These are phyloP conservation scores for grape (Vitis vinifera) DNA, from an alignment of 164 flowering plant species.

Conservation along the genomic window DNA sequence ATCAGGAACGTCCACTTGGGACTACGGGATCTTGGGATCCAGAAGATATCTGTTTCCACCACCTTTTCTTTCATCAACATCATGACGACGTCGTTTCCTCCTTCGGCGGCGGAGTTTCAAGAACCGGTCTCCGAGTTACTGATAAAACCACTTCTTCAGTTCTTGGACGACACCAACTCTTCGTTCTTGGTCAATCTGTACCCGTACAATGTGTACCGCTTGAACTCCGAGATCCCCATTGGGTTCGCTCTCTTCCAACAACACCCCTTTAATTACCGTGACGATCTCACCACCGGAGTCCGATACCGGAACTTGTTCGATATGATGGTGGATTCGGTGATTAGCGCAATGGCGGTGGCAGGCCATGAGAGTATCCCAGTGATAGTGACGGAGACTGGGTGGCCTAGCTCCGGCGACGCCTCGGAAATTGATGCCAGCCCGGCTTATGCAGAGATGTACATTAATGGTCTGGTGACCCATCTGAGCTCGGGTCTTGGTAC, in stretches of 20 bases:
- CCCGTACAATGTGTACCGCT: slow-evolving; percentile 66
- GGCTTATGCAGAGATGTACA: slow-evolving; percentile 57
- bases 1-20: slow-evolving; percentile 46
- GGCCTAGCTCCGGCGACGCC: slow-evolving; percentile 61
- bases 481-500: slow-evolving; percentile 62
- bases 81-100: slow-evolving; percentile 64
- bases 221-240: slow-evolving; percentile 51
- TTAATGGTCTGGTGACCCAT: slow-evolving; percentile 55
- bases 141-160: slow-evolving; percentile 59
- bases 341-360: slow-evolving; percentile 54
- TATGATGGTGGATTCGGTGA: slow-evolving; percentile 72
- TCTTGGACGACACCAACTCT: slow-evolving; percentile 57
- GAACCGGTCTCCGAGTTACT: slow-evolving; percentile 31
- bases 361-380: slow-evolving; percentile 70
- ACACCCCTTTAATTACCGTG: slow-evolving; percentile 52
- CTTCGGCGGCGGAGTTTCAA: slow-evolving; percentile 65
- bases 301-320: slow-evolving; percentile 81
- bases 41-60: slow-evolving; percentile 64
- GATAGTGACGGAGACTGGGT: slow-evolving; percentile 79
- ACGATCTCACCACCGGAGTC: slow-evolving; percentile 64
- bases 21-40: slow-evolving; percentile 57
- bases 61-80: slow-evolving; percentile 58
- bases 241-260: slow-evolving; percentile 76
- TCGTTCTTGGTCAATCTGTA: slow-evolving; percentile 64
- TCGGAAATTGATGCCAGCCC: slow-evolving; percentile 46